Conservation (phyloP, 139 green algal species). For the Asterochloris sp. region DNA sequence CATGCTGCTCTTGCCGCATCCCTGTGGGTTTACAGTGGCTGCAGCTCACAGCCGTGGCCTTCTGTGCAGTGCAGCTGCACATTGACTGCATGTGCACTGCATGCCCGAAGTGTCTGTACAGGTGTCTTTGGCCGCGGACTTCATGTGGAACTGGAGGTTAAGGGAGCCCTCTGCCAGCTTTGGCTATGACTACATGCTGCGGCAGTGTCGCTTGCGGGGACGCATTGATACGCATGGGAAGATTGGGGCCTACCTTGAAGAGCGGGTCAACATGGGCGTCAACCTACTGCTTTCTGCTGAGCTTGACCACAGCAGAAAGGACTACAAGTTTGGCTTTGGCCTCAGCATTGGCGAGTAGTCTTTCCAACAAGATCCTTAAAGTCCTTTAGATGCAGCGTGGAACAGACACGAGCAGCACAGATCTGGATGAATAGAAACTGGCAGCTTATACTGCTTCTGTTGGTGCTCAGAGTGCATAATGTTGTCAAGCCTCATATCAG, state of each 20-base stretch:
- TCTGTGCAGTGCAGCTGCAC: background rate
- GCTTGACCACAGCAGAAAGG: slow-evolving; percentile 90
- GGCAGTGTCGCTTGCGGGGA: slow-evolving; percentile 74
- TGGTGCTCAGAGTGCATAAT: too few relatives aligned
- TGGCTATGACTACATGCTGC: slow-evolving; percentile 97
- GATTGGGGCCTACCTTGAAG: slow-evolving; percentile 86
- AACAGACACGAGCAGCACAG: too few relatives aligned
- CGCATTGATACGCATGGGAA: slow-evolving; percentile 70
- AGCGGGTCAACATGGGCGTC: slow-evolving; percentile 92
- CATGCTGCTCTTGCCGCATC: background rate
- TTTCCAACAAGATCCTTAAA: too few relatives aligned
- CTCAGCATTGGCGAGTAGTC: slow-evolving; percentile 82
- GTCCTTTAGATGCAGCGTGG: too few relatives aligned
- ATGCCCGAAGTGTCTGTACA: slow-evolving; percentile 16
- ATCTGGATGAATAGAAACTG: too few relatives aligned
- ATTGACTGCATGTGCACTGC: background rate
- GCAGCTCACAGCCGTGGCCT: background rate
- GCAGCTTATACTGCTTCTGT: too few relatives aligned
- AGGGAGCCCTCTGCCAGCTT: slow-evolving; percentile 85
- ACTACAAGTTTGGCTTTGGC: slow-evolving; percentile 97
- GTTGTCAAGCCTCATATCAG: too few relatives aligned
- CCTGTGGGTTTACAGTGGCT: background rate
- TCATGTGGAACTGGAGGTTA: slow-evolving; percentile 91
- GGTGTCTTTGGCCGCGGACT: slow-evolving; percentile 84
- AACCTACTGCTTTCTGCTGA: slow-evolving; percentile 95